Evolutionary conservation across 345 rosid species (phyloP).

Genomic region (Cardiospermum halicacabum): DNA sequence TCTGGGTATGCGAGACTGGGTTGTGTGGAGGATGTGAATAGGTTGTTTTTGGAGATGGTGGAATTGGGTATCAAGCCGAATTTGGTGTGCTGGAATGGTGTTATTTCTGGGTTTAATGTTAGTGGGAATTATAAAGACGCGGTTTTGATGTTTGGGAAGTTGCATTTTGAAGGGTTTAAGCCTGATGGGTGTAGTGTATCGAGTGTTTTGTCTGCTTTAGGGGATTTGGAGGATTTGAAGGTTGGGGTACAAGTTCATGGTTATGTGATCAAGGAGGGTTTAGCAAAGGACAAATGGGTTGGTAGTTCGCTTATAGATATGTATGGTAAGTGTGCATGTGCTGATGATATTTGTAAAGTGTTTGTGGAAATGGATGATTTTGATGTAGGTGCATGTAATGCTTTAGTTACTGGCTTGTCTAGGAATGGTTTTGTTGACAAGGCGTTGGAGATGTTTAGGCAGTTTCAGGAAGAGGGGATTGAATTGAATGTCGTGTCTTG

Average conservation of each 20-base stretch:
- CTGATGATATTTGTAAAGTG: constrained; percentile 21
- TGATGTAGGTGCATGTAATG: constrained; percentile 33
- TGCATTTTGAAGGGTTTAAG: constrained; percentile 26
- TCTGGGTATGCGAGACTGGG: constrained; percentile 27
- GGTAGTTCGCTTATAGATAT: constrained; percentile 27
- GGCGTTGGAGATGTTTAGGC: constrained; percentile 27
- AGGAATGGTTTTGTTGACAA: constrained; percentile 28
- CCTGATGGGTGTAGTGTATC: constrained; percentile 29
- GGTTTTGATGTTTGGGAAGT: constrained; percentile 14
- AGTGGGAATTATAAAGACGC: constrained; percentile 23
- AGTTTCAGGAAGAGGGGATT: constrained; percentile 15
- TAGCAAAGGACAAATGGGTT: constrained; percentile 21
- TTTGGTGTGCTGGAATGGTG: constrained; percentile 34
- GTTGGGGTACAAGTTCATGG: constrained; percentile 32
- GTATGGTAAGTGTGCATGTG: constrained; percentile 34
- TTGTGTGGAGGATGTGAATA: constrained; percentile 16
- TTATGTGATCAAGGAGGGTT: constrained; percentile 22
- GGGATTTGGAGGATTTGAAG: constrained; percentile 21
- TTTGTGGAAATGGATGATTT: constrained; percentile 21
- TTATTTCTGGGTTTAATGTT: constrained; percentile 29
- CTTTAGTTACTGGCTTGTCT: constrained; percentile 26
- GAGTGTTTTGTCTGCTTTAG: constrained; percentile 27
- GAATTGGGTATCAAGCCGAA: constrained; percentile 18
- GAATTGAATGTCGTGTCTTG: constrained; percentile 33
- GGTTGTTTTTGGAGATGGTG: constrained; percentile 12